Conservation (phyloP, 257 asterid genomes). For the Nicotiana otophora region DNA sequence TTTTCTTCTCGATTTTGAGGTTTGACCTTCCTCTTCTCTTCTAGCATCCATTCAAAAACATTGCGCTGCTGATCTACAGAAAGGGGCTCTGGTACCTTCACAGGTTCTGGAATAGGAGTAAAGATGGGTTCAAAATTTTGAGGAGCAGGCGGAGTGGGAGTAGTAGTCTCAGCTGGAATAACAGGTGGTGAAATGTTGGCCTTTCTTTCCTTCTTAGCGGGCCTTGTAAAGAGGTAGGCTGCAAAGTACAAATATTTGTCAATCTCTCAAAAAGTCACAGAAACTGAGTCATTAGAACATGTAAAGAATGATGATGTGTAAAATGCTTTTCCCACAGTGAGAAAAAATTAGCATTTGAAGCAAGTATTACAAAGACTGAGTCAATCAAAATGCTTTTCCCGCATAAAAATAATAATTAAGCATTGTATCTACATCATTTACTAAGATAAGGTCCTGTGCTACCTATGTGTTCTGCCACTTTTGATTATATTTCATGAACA, state of each 20-base stretch:
- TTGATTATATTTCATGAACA: too few species aligned
- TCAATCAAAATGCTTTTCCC: neutral
- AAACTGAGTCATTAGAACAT: neutral
- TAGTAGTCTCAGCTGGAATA: conserved; percentile 29
- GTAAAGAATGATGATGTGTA: neutral
- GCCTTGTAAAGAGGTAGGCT: conserved; percentile 53
- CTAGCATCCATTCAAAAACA: conserved; percentile 63
- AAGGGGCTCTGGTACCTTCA: conserved; percentile 37
- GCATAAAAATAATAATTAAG: neutral
- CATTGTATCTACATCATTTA: neutral
- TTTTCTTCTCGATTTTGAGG: conserved; percentile 47
- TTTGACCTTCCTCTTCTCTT: conserved; percentile 60
- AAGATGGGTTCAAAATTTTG: conserved; percentile 7
- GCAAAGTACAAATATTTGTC: conserved; percentile 19
- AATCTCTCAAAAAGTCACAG: neutral
- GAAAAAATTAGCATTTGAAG: neutral
- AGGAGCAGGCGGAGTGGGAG: conserved; percentile 30
- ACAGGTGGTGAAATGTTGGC: conserved; percentile 28
- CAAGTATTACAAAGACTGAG: neutral
- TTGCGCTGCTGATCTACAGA: conserved; percentile 57
- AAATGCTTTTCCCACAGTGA: neutral
- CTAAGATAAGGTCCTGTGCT: neutral
- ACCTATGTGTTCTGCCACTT: neutral
- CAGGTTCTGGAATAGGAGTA: conserved; percentile 29
- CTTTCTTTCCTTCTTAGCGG: conserved; percentile 36